Evolutionary conservation across 257 asterid species (phyloP), one percentile per base, ranked within the genome.

Genomic region (Catharanthus roseus): DNA sequence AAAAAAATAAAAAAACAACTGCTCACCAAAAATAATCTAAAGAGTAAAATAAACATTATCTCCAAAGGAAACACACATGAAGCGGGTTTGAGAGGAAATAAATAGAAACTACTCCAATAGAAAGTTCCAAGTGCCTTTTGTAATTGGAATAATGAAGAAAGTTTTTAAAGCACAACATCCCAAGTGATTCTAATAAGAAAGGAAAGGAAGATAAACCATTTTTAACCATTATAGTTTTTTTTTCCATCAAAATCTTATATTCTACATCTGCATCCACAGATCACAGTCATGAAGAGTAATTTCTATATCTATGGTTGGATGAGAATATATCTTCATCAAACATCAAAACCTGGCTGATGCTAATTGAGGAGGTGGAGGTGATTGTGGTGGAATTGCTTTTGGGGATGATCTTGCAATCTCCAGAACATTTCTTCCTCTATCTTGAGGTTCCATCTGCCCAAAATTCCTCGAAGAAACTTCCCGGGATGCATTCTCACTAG

Each of bases 331-430:
- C n/a, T n/a, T n/a, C n/a, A n/a, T n/a, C n/a, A n/a, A n/a, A n/a
- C n/a, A n/a, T n/a, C n/a, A n/a, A n/a, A n/a, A n/a, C n/a, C n/a
- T n/a, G n/a, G n/a, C n/a, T n/a, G n/a, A n/a, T n/a, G n/a, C n/a
- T n/a, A n/a, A n/a, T n/a, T n/a, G n/a, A n/a, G n/a, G n/a, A n/a
- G n/a, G n/a, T n/a, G 79, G 79, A 53, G 79, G 72, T 54, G 75
- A 63, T 42, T 62, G 36, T 6, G 80, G 76, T 58, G 80, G 68
- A 54, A 64, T 23, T 53, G 80, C 72, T n/a, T 9, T n/a, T 34
- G 31, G 15, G 38, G 5, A 34, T 44, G n/a, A n/a, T 29, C 47
- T 67, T 8, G 63, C 42, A 12, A 55, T 31, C 8, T 55, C 67
- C 76, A 76, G 18, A 34, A 65, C 38, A 31, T 65, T 71, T 72